These are phyloP conservation scores for Lasiodiplodia sp. DNA, from an alignment of 2,329 filamentous ascomycete species.

Conservation along the genomic window DNA sequence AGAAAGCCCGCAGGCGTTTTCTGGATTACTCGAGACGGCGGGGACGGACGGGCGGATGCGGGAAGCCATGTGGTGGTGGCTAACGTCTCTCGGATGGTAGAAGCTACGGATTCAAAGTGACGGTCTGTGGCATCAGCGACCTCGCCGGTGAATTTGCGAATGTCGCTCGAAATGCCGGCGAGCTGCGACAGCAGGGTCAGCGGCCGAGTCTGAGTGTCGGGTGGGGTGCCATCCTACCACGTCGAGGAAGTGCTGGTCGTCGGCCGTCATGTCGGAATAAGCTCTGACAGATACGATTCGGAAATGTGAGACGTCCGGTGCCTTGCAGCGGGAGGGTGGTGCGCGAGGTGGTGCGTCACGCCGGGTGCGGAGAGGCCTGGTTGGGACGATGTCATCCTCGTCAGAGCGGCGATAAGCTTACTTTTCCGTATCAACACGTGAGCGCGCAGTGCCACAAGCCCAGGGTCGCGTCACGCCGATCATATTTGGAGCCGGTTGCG, in stretches of 20 bases:
- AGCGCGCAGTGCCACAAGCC: slow-evolving; percentile 12
- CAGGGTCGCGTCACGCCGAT: slow-evolving; percentile 16
- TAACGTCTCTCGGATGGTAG: slow-evolving; percentile 72
- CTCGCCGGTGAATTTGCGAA: slow-evolving; percentile 73
- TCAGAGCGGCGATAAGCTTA: slow-evolving; percentile 25
- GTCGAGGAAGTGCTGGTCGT: slow-evolving; percentile 81
- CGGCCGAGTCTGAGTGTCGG: neutral
- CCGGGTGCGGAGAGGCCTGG: slow-evolving; percentile 16
- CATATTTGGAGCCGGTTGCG: slow-evolving; percentile 9
- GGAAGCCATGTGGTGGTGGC: slow-evolving; percentile 76
- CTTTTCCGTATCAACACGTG: slow-evolving; percentile 22
- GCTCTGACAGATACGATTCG: slow-evolving; percentile 10
- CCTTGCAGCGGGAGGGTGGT: slow-evolving; percentile 4
- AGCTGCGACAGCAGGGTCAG: slow-evolving; percentile 51
- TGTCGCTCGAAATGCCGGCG: slow-evolving; percentile 67
- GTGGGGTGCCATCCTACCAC: slow-evolving; percentile 63
- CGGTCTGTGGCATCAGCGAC: slow-evolving; percentile 82
- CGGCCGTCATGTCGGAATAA: slow-evolving; percentile 69
- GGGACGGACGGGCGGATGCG: slow-evolving; percentile 68
- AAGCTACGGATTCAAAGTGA: slow-evolving; percentile 79
- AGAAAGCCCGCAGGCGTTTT: slow-evolving; percentile 50
- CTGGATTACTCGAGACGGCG: slow-evolving; percentile 51
- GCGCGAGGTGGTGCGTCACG: slow-evolving; percentile 20
- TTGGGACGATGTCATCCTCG: slow-evolving; percentile 19
- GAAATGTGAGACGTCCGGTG: slow-evolving; percentile 27